These are phyloP conservation scores for Teratosphaeria nubilosa DNA, from an alignment of 2,329 filamentous ascomycete genomes.

Conservation along the genomic window DNA sequence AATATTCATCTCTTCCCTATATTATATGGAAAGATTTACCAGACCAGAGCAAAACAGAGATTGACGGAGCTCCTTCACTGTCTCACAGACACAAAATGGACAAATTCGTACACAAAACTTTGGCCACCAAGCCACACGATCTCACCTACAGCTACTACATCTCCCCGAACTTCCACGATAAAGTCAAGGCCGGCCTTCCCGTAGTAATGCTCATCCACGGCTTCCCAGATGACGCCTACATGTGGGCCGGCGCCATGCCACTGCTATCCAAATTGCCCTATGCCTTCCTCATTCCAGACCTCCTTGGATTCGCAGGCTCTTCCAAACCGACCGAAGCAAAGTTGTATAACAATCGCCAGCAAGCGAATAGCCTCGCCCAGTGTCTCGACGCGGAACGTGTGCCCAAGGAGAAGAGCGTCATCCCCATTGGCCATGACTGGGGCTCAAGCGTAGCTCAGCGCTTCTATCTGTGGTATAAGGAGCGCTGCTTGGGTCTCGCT, in stretches of 20 bases:
- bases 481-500: constrained; percentile 32
- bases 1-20: too few relatives aligned
- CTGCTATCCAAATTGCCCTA: constrained; percentile 16
- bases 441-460: constrained; percentile 33
- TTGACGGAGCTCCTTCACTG: too few relatives aligned
- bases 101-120: constrained; percentile 14
- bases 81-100: constrained; percentile 9
- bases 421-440: constrained; percentile 43
- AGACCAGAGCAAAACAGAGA: too few relatives aligned
- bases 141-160: constrained; percentile 22
- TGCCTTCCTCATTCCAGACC: constrained; percentile 29
- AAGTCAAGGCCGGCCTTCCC: constrained; percentile 11
- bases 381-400: constrained; percentile 32
- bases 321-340: constrained; percentile 29
- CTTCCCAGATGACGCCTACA: constrained; percentile 39
- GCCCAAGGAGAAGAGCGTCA: constrained; percentile 14
- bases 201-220: constrained; percentile 39
- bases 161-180: constrained; percentile 17
- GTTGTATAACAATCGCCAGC: constrained; percentile 28
- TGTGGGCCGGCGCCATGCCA: constrained; percentile 33
- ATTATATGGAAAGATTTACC: too few relatives aligned
- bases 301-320: constrained; percentile 30
- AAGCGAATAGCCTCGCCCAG: constrained; percentile 29
- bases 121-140: constrained; percentile 17
- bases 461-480: constrained; percentile 33